phyloP scores from a whole-genome alignment of 768 basidiomycete species.

The Suillus americanus region DNA sequence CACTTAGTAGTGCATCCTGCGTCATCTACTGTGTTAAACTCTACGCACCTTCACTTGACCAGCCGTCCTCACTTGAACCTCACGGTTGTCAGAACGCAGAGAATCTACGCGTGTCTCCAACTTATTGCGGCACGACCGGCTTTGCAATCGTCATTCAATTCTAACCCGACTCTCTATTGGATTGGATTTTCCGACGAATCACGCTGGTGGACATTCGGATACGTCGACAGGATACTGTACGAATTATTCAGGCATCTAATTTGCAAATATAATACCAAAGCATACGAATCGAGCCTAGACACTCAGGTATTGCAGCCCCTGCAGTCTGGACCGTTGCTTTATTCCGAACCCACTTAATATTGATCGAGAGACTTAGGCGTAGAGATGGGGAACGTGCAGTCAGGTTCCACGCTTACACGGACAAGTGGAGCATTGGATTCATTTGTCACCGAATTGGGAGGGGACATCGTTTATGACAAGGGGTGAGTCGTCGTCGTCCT shows the following conservation, averaged over 20 bases:
- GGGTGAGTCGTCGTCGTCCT: conserved; percentile 49
- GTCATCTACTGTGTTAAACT: not conserved
- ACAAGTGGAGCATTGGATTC: conserved; percentile 84
- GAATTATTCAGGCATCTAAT: not conserved
- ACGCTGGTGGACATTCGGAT: not conserved
- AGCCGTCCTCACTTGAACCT: not conserved
- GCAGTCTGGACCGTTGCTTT: not conserved
- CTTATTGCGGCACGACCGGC: not conserved
- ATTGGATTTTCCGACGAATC: not conserved
- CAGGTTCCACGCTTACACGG: conserved; percentile 67
- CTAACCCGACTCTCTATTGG: too few relatives aligned
- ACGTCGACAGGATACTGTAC: not conserved
- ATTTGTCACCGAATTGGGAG: conserved; percentile 85
- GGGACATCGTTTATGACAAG: conserved; percentile 89
- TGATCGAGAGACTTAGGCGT: too few relatives aligned
- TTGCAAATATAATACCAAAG: not conserved
- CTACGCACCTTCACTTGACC: not conserved
- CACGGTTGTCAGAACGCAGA: not conserved
- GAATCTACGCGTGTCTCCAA: not conserved
- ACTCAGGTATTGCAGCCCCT: not conserved
- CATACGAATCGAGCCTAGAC: not conserved
- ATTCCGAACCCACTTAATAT: not conserved
- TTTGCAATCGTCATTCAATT: not conserved
- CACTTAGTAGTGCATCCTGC: not conserved
- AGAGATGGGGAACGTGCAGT: conserved; percentile 79